Base-by-base conservation (phyloP, 2,329 filamentous ascomycete species). In the Trichoderma sp. region DNA sequence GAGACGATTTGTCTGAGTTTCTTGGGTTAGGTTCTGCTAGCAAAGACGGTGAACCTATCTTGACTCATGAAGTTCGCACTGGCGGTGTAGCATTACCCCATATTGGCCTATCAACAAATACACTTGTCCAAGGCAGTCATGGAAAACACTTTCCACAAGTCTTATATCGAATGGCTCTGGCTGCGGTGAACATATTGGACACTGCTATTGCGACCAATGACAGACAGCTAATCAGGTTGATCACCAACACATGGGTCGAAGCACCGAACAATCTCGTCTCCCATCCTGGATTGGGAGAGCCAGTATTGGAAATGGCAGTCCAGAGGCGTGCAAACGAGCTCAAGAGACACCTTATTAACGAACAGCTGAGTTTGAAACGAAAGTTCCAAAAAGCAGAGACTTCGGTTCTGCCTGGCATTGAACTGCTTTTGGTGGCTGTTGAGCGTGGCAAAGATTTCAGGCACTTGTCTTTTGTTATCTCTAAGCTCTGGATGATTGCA, bases 161-260 rank as follows among this genome's bases (percentile, higher is more conserved):
- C 11, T 15, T 67, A 1, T 50, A 67, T 32, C 47, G 50, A 20
- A 50, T 67, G 47, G 57, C 64, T 4, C 50, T 7, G 23, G 32
- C 64, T 28, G 64, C 64, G 9, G 64, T 53, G 32, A 58, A 67
- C 28, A 67, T 67, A n/a, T 23, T 67, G 20, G 64, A 67, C 13
- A 15, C 36, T 36, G 47, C 64, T 39, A 67, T 67, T 57, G 47
- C 47, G n/a, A 67, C 17, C 32, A 17, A 53, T 11, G 32, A 67
- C 47, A 39, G n/a, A 20, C 28, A 39, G 6, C 20, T 57, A 12
- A 36, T 58, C 15, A 13, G 20, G 12, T 23, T 67, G 11, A 20
- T 61, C 12, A 26, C 47, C 20, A 53, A 68, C 11, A 64, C 20
- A 17, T 68, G 50, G 50, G 64, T 43, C 9, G 50, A 68, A 26